Evolutionary conservation across 306 rosid genomes (phyloP).

Genomic region (Rosa rugosa): DNA sequence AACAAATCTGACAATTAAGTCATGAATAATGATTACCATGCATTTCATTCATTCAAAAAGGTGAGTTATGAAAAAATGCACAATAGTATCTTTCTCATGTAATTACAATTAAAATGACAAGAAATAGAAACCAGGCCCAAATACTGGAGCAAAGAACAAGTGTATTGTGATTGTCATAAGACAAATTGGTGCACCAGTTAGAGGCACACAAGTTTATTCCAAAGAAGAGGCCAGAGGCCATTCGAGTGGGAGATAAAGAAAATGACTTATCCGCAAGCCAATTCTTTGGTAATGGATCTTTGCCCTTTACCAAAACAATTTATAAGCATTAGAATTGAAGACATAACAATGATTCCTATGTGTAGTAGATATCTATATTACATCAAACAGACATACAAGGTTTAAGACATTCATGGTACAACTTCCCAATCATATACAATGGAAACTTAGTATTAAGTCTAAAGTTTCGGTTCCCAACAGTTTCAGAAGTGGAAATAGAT

Average conservation of each 20-base stretch:
- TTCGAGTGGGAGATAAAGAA: background rate
- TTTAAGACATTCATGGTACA: background rate
- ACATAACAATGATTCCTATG: background rate
- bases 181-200: background rate
- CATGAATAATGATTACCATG: constrained; percentile 19
- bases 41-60: background rate
- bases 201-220: background rate
- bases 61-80: background rate
- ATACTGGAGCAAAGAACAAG: background rate
- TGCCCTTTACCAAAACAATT: background rate
- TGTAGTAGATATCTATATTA: background rate
- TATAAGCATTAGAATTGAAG: background rate
- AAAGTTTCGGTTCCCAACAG: background rate
- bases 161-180: background rate
- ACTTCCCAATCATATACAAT: background rate
- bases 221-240: background rate
- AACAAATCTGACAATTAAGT: constrained; percentile 49
- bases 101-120: background rate
- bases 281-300: background rate
- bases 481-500: background rate
- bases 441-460: background rate
- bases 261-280: background rate
- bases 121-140: background rate
- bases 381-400: background rate
- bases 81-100: background rate